Evolutionary conservation across 1,284 basidiomycete genomes (phyloP).

Genomic region (Pholiota adiposa): DNA sequence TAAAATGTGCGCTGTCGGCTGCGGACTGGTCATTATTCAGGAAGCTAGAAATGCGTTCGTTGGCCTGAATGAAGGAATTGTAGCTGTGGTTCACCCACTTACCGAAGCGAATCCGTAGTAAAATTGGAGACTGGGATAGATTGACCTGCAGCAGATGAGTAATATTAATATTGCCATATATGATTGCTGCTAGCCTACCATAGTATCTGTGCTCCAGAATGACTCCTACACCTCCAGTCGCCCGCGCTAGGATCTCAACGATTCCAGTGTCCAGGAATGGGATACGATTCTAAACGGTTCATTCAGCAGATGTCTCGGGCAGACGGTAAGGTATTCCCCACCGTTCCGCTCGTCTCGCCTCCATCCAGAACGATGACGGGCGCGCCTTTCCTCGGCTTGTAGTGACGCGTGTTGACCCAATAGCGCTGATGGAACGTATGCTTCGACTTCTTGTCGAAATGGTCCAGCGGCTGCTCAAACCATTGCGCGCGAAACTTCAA

Average conservation of each 20-base stretch:
- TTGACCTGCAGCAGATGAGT: conserved; percentile 51
- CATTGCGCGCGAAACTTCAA: conserved; percentile 61
- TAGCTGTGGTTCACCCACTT: neutral
- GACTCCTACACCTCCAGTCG: conserved; percentile 85
- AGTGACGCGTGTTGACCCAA: conserved; percentile 89
- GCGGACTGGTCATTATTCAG: conserved; percentile 89
- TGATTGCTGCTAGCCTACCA: conserved; percentile 47
- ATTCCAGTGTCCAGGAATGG: conserved; percentile 85
- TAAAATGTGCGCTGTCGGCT: conserved; percentile 93
- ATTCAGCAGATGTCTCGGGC: neutral
- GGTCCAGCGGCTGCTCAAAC: conserved; percentile 87
- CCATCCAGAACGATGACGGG: conserved; percentile 86
- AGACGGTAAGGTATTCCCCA: conserved; percentile 20
- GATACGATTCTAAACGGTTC: conserved; percentile 49
- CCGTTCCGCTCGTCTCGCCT: conserved; percentile 81
- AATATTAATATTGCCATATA: conserved; percentile 22
- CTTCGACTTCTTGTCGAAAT: conserved; percentile 56
- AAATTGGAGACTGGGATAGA: conserved; percentile 83
- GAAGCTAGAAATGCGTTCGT: conserved; percentile 52
- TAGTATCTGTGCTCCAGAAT: conserved; percentile 92
- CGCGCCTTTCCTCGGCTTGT: conserved; percentile 68
- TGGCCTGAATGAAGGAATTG: neutral
- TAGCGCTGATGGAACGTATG: conserved; percentile 77
- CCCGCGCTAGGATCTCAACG: conserved; percentile 81
- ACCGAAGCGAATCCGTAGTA: conserved; percentile 79